Evolutionary conservation across 345 rosid species (phyloP).

Genomic region (Rhodamnia argentea): DNA sequence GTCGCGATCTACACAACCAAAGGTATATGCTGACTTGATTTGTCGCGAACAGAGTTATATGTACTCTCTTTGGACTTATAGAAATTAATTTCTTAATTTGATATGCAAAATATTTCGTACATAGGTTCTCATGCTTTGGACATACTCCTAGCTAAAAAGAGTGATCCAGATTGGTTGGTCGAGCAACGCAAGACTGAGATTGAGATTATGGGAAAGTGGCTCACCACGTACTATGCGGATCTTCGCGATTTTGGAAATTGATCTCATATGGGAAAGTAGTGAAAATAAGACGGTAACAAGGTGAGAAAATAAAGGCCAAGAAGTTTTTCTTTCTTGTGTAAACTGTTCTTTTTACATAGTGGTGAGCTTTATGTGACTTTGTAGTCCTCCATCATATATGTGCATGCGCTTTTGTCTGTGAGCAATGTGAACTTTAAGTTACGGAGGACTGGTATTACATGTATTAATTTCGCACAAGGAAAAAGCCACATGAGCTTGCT

Average conservation of each 20-base stretch:
- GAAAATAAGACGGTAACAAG: neutral
- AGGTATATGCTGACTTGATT: constrained; percentile 3
- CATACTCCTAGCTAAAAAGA: neutral
- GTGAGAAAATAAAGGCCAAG: neutral
- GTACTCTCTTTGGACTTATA: neutral
- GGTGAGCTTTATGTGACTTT: neutral
- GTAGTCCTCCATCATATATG: too few relatives aligned
- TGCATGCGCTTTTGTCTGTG: too few relatives aligned
- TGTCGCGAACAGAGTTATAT: neutral
- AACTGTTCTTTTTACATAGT: neutral
- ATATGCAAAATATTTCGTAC: neutral
- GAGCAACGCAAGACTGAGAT: constrained; percentile 14
- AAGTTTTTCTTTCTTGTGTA: neutral
- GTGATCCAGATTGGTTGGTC: constrained; percentile 22
- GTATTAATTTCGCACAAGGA: neutral
- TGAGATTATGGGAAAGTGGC: constrained; percentile 7
- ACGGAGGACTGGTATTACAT: too few relatives aligned
- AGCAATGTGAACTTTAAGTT: too few relatives aligned
- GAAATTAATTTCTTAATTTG: neutral
- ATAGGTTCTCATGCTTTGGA: constrained; percentile 29
- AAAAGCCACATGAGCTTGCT: neutral
- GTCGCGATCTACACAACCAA: constrained; percentile 14
- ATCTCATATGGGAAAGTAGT: neutral
- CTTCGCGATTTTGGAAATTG: neutral
- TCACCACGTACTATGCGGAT: constrained; percentile 8